These are phyloP conservation scores for Neofusicoccum laricinum DNA, from an alignment of 2,329 filamentous ascomycete genomes.

Conservation along the genomic window DNA sequence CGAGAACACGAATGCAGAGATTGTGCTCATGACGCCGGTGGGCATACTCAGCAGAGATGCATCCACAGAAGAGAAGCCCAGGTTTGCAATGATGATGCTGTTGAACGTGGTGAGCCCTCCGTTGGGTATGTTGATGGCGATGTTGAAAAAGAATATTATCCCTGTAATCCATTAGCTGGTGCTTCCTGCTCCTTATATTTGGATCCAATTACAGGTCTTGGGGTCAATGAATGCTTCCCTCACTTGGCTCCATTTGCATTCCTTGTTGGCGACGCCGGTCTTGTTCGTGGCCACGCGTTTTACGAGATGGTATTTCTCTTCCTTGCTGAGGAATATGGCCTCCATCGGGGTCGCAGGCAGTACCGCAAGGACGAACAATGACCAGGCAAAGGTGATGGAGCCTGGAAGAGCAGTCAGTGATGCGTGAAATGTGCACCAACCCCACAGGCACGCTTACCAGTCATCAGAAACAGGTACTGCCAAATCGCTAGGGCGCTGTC, in stretches of 20 bases:
- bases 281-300: conserved; percentile 7
- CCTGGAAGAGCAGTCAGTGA: neutral
- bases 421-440: too few relatives aligned
- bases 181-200: too few relatives aligned
- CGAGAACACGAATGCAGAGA: conserved; percentile 31
- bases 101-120: conserved; percentile 39
- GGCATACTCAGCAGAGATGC: conserved; percentile 39
- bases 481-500: conserved; percentile 16
- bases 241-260: conserved; percentile 30
- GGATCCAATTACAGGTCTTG: conserved; percentile 29
- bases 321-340: neutral
- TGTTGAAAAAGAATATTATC: conserved; percentile 23
- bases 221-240: conserved; percentile 33
- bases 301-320: conserved; percentile 10
- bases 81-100: conserved; percentile 37
- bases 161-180: neutral
- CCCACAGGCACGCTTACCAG: neutral
- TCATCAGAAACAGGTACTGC: conserved; percentile 19
- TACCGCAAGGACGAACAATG: neutral
- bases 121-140: conserved; percentile 37
- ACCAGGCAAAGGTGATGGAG: conserved; percentile 10
- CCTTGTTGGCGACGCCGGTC: conserved; percentile 20
- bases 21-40: conserved; percentile 32
- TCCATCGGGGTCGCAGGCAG: conserved; percentile 6
- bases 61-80: conserved; percentile 36